Evolutionary conservation across 768 basidiomycete genomes (phyloP).

Genomic region (Asterophora parasitica): DNA sequence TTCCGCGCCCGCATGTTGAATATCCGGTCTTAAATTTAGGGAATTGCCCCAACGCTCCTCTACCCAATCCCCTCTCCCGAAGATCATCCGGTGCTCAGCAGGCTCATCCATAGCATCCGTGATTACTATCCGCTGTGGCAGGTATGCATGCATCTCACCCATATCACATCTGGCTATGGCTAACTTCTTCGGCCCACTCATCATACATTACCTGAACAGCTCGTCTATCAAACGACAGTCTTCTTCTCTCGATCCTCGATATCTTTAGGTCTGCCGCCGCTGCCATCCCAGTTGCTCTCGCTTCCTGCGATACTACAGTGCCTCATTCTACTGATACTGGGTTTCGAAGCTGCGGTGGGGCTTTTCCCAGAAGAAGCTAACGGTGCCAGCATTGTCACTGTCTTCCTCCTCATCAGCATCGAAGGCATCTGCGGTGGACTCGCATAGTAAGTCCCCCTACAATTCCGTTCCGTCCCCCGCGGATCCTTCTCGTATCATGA

Average conservation of each 20-base stretch:
- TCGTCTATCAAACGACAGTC: constrained; percentile 59
- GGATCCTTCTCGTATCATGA: background rate
- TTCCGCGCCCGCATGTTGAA: background rate
- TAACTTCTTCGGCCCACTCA: background rate
- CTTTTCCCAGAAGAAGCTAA: constrained; percentile 41
- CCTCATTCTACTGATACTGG: constrained; percentile 49
- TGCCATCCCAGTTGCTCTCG: constrained; percentile 56
- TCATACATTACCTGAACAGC: constrained; percentile 26
- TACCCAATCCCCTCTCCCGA: constrained; percentile 75
- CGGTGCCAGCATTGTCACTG: constrained; percentile 44
- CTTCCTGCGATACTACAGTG: constrained; percentile 66
- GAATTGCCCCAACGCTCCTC: constrained; percentile 83
- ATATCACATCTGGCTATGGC: background rate
- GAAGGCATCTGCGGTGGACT: constrained; percentile 93
- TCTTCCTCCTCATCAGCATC: constrained; percentile 72
- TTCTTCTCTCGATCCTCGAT: constrained; percentile 82
- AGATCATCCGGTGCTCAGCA: constrained; percentile 57
- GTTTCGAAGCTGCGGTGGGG: constrained; percentile 55
- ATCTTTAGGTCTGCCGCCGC: constrained; percentile 67
- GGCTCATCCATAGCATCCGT: constrained; percentile 75
- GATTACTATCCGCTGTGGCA: constrained; percentile 98
- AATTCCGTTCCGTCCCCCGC: background rate
- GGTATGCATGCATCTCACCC: constrained; percentile 34
- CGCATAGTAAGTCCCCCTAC: constrained; percentile 64
- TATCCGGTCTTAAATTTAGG: constrained; percentile 35